Percentiles rank a stretch among this genome's conserved stretches.
These are phyloP conservation scores for Xylaria sp. DNA, from an alignment of 2,329 filamentous ascomycete genomes.

Conservation along the genomic window DNA sequence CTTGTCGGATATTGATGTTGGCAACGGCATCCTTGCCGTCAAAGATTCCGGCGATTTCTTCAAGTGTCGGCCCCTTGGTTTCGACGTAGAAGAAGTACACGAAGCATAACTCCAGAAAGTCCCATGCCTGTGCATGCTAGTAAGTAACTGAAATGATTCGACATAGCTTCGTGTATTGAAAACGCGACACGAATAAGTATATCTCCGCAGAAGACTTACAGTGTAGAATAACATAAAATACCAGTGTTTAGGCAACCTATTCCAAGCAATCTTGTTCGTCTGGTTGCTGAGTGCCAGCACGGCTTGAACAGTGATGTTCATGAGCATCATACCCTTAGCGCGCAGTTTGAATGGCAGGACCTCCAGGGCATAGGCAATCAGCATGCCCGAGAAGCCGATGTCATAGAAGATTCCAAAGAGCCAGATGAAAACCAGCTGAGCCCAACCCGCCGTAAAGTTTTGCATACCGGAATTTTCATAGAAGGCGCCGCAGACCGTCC, in stretches of 20 bases:
- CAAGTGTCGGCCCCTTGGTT: conserved; percentile 75
- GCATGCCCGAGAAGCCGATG: conserved; percentile 67
- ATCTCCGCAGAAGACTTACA: conserved; percentile 49
- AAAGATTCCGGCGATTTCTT: conserved; percentile 76
- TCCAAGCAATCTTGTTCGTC: conserved; percentile 72
- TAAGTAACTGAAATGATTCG: conserved; percentile 14
- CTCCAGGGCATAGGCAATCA: conserved; percentile 68
- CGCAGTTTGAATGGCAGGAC: conserved; percentile 68
- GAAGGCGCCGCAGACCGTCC: conserved; percentile 63
- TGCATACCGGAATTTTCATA: conserved; percentile 59
- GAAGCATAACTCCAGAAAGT: conserved; percentile 67
- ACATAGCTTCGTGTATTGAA: background rate
- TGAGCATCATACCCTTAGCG: conserved; percentile 69
- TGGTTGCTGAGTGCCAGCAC: conserved; percentile 69
- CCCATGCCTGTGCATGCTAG: conserved; percentile 58
- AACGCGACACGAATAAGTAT: background rate
- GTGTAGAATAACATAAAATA: conserved; percentile 75
- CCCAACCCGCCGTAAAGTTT: conserved; percentile 60
- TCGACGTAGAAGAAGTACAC: conserved; percentile 76
- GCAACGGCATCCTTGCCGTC: conserved; percentile 70
- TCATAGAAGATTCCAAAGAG: conserved; percentile 69
- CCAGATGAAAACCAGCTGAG: conserved; percentile 68
- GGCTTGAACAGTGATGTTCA: conserved; percentile 72
- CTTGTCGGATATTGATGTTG: conserved; percentile 64
- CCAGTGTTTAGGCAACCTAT: conserved; percentile 68